These are phyloP conservation scores for Globisporangium barbulae DNA, from an alignment of 352 stramenopile species.

Conservation along the genomic window DNA sequence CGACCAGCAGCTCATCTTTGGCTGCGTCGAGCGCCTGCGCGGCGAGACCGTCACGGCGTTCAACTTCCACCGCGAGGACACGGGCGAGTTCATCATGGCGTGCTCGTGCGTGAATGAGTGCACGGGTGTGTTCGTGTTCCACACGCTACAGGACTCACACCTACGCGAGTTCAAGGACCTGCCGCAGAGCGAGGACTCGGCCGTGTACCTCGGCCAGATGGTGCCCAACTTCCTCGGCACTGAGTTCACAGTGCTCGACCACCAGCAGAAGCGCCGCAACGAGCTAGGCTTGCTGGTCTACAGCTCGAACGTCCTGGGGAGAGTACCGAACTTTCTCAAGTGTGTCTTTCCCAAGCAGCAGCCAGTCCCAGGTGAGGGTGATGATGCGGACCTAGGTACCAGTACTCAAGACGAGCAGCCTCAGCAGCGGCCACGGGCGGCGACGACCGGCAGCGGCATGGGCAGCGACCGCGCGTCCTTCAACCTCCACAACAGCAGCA, in stretches of 20 bases:
- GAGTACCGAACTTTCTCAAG: conserved; percentile 70
- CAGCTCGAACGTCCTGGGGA: conserved; percentile 74
- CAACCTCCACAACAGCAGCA: conserved; percentile 40
- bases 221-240: conserved; percentile 80
- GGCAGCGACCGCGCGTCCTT: conserved; percentile 39
- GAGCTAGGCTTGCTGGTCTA: conserved; percentile 81
- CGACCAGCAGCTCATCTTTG: conserved; percentile 39
- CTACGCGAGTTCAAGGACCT: conserved; percentile 66
- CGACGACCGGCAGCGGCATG: conserved; percentile 28
- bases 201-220: conserved; percentile 78
- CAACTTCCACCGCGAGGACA: conserved; percentile 82
- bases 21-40: conserved; percentile 65
- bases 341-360: conserved; percentile 45
- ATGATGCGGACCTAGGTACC: conserved; percentile 2
- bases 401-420: neutral
- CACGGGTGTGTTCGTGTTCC: conserved; percentile 75
- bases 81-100: conserved; percentile 71
- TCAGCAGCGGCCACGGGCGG: conserved; percentile 13
- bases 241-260: conserved; percentile 81
- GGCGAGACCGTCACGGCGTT: conserved; percentile 82
- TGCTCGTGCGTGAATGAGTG: conserved; percentile 68
- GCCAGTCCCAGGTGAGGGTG: conserved; percentile 8
- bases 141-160: conserved; percentile 78
- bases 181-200: conserved; percentile 71
- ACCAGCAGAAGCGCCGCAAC: conserved; percentile 60